These are phyloP conservation scores for Fusarium hainanense DNA, from an alignment of 2,329 filamentous ascomycete species.

Conservation along the genomic window DNA sequence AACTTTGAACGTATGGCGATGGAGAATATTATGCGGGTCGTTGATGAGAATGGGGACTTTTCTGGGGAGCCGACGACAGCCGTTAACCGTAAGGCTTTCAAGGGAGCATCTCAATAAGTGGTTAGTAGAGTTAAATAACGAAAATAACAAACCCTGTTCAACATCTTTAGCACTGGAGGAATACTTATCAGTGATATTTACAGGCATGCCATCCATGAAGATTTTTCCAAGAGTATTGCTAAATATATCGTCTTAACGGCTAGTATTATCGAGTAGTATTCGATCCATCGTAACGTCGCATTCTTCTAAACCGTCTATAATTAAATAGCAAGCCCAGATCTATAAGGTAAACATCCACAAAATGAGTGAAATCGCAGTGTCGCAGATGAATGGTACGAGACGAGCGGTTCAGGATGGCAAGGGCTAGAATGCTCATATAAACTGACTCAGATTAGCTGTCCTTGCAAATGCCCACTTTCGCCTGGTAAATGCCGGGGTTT, in stretches of 20 bases:
- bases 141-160: background rate
- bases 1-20: conserved; percentile 52
- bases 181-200: accelerated
- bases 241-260: background rate
- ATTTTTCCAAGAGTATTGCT: background rate
- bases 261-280: background rate
- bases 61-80: conserved; percentile 25
- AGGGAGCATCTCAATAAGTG: background rate
- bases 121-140: background rate
- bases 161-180: background rate
- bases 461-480: background rate
- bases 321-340: too few relatives aligned
- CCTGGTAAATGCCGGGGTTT: background rate
- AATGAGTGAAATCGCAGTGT: too few relatives aligned
- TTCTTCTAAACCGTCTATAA: too few relatives aligned
- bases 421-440: background rate
- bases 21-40: conserved; percentile 38
- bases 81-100: conserved; percentile 20
- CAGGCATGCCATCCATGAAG: background rate
- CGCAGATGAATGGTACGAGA: background rate
- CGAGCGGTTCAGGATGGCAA: background rate
- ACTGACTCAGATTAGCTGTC: background rate
- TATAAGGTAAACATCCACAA: background rate
- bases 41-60: conserved; percentile 37
- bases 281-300: too few relatives aligned